Conservation (phyloP, 2,329 filamentous ascomycete genomes). For the Ascochyta pisi region DNA sequence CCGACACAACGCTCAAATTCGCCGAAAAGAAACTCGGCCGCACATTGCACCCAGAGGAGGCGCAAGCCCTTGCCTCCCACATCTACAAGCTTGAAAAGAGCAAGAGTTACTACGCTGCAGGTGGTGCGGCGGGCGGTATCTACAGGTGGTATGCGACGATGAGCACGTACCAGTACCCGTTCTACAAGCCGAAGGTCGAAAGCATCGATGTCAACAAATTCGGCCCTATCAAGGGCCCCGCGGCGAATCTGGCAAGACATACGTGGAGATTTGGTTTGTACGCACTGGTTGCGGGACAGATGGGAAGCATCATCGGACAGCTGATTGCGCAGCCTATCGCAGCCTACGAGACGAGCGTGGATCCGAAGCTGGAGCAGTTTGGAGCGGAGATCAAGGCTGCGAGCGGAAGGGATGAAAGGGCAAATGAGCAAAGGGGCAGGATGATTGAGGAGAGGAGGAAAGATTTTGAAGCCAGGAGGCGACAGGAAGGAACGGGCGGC, state of each 20-base stretch:
- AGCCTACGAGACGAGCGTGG: constrained; percentile 44
- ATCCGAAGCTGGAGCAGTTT: constrained; percentile 52
- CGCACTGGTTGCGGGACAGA: constrained; percentile 32
- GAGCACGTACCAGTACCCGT: constrained; percentile 50
- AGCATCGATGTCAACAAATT: constrained; percentile 51
- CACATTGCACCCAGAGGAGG: constrained; percentile 50
- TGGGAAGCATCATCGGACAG: constrained; percentile 46
- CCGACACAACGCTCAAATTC: constrained; percentile 43
- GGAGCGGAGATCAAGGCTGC: constrained; percentile 43
- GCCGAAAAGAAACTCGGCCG: constrained; percentile 46
- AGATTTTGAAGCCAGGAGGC: constrained; percentile 25
- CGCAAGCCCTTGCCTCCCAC: constrained; percentile 52
- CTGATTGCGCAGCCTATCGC: constrained; percentile 43
- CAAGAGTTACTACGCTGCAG: constrained; percentile 49
- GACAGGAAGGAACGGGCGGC: constrained; percentile 30
- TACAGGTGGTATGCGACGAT: constrained; percentile 46
- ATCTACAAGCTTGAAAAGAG: constrained; percentile 47
- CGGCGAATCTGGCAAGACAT: constrained; percentile 40
- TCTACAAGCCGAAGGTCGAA: constrained; percentile 50
- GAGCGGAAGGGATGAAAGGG: constrained; percentile 20
- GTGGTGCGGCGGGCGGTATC: constrained; percentile 41
- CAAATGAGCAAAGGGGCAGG: constrained; percentile 19
- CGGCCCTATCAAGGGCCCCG: constrained; percentile 41
- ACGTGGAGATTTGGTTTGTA: constrained; percentile 39
- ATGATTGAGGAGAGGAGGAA: constrained; percentile 30